Conservation (phyloP, 306 rosid species). For the Trichosanthes truncata region DNA sequence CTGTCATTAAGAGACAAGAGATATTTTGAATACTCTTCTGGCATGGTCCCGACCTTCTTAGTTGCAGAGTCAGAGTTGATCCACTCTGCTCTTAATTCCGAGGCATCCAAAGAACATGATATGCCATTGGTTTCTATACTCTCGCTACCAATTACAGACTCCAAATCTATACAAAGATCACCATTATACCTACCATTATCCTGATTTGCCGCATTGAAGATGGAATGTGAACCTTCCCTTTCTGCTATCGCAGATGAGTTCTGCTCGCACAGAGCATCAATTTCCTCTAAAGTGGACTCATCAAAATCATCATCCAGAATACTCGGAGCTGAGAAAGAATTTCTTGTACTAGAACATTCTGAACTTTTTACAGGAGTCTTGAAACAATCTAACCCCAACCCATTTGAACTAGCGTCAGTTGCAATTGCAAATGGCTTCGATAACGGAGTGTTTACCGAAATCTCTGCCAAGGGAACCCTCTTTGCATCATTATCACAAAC, state of each 20-base stretch:
- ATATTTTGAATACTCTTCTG: constrained; percentile 59
- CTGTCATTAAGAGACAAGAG: constrained; percentile 58
- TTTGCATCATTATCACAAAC: constrained; percentile 17
- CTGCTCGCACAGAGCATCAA: constrained; percentile 53
- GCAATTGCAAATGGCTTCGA: constrained; percentile 10
- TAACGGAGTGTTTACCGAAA: constrained; percentile 26
- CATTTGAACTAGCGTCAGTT: constrained; percentile 8
- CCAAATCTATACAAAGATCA: constrained; percentile 10
- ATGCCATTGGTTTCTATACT: constrained; percentile 19
- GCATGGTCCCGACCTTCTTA: constrained; percentile 36
- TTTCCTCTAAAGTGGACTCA: constrained; percentile 51
- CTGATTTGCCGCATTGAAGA: constrained; percentile 3
- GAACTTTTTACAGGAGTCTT: constrained; percentile 39
- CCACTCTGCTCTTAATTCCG: constrained; percentile 19
- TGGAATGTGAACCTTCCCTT: constrained; percentile 12
- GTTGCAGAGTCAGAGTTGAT: constrained; percentile 11
- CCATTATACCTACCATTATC: constrained; percentile 12
- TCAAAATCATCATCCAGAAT: constrained; percentile 54
- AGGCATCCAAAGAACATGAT: constrained; percentile 12
- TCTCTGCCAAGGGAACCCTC: constrained; percentile 51
- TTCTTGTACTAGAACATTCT: constrained; percentile 14
- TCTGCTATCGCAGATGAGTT: constrained; percentile 29
- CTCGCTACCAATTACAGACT: constrained; percentile 6
- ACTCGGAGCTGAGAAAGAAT: constrained; percentile 18
- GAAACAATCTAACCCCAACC: constrained; percentile 15